Base-by-base conservation (phyloP, 202 grass and related monocot species). In the Zoysia matrella region DNA sequence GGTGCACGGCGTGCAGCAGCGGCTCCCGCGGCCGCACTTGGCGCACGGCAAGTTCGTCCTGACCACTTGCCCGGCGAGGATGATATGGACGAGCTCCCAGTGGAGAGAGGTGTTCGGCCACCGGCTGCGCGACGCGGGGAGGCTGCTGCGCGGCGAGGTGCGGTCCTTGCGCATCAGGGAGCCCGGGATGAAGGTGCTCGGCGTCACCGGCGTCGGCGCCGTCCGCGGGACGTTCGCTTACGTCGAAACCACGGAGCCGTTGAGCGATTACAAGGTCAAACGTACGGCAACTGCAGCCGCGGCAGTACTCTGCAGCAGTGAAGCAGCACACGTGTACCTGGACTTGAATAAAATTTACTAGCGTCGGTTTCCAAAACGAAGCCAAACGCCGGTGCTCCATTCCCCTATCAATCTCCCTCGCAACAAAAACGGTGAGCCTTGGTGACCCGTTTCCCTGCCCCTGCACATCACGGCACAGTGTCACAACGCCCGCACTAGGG, bases 161-260 rank as follows among this genome's bases (percentile, higher is more conserved):
- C 30, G 30, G 5, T 72, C 70, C 12, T 11, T 42, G 50, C 30
- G 70, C 11, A 72, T 72, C 69, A 15, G 30, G 5, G 69, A 54
- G 22, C 30, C 48, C 1, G 49, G 30, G 4, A 41, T 30, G 49
- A 6, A 30, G 69, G 50, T 41, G 49, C 14, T 3, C 18, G 6
- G 11, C 69, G 8, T 40, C 9, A 0, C 2, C 18, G 11, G 1
- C 10, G 0, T 0, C 48, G 14, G 52, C 52, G 3, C 2, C 49
- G 22, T 72, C 36, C 11, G 22, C 7, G 22, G 30, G 48, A 41
- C 22, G 11, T 72, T 72, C 69, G 69, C 69, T 30, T 72, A 41
- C 30, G 70, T 15, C 22, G 70, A 55, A 36, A 73, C 52, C 51
- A 73, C 6, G 51, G 36, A 55, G 70, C 71, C 71, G 7, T 43